Evolutionary conservation across 2,329 filamentous ascomycete species (phyloP), one percentile per base, ranked within the genome.

Genomic region (Fusarium solani-melongenae): DNA sequence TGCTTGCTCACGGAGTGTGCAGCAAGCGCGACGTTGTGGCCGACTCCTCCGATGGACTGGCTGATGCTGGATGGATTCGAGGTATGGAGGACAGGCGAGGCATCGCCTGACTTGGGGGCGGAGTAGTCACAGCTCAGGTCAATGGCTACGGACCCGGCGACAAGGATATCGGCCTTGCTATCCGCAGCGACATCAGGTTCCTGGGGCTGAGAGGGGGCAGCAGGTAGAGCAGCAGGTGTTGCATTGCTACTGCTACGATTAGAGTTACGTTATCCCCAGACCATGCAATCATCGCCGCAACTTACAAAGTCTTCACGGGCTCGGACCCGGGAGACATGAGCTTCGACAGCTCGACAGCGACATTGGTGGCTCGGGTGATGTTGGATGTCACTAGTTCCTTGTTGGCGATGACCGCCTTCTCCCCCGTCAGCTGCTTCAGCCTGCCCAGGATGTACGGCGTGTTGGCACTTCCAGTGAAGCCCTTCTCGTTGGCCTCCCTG

Each of bases 31-130:
- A 98, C 94, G 78, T 98, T 98, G 78, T 95, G 92, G 8, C 94
- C 96, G 9, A 98, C 96, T 8, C 96, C 96, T 14, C 96, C 96
- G 9, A 98, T 89, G 1, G 93, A 94, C 79, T 97, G 94, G 38
- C 85, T 90, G 73, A 98, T 97, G 15, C 86, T 85, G 9, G 95
- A 91, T 57, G 94, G 94, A 78, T 98, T 98, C 0, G 96, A 98
- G 1, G 95, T 98, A 68, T 95, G 89, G 39, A 92, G 85, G 59
- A 88, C 84, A 7, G 91, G 88, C 6, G 82, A 80, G 6, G 62
- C 64, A 24, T 80, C 75, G 10, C 76, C 78, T 3, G 78, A 64
- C 41, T 75, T 79, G 44, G 76, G 62, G 22, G 73, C 68, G 17
- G 75, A 70, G 73, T 92, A 96, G 81, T 98, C 93, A 85, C 96